These are phyloP conservation scores for Wickerhamomyces sydowiorum DNA, from an alignment of 805 yeast species.

Conservation along the genomic window DNA sequence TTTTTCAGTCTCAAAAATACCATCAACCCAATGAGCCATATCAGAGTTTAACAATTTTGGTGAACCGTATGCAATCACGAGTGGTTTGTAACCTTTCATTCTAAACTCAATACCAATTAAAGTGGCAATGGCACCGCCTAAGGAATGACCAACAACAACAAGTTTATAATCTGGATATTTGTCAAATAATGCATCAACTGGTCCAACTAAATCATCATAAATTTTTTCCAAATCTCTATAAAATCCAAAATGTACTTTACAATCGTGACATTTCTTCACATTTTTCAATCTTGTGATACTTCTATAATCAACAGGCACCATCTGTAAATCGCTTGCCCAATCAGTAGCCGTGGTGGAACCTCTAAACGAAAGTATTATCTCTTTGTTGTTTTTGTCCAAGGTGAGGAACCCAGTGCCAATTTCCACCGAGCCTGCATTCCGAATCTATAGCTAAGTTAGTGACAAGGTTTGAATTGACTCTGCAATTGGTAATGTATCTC, in stretches of 20 bases:
- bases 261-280: conserved; percentile 35
- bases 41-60: conserved; percentile 59
- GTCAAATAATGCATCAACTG: conserved; percentile 29
- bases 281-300: conserved; percentile 8
- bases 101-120: conserved; percentile 60
- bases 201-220: conserved; percentile 20
- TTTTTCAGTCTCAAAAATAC: conserved; percentile 34
- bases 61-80: conserved; percentile 54
- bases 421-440: conserved; percentile 11
- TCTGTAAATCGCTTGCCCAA: conserved; percentile 58
- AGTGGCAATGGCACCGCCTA: conserved; percentile 68
- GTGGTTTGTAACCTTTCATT: conserved; percentile 46
- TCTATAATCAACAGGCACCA: conserved; percentile 19
- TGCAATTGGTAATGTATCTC: not conserved
- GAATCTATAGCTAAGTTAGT: conserved; percentile 2
- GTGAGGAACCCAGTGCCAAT: conserved; percentile 54
- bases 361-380: conserved; percentile 52
- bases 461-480: not conserved
- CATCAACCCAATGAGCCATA: conserved; percentile 50
- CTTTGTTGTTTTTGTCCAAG: conserved; percentile 37
- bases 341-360: conserved; percentile 64
- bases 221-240: conserved; percentile 40
- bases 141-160: conserved; percentile 65
- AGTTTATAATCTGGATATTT: conserved; percentile 43
- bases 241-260: conserved; percentile 65